Evolutionary conservation across 2,329 filamentous ascomycete genomes (phyloP), one percentile per base, ranked within the genome.

Genomic region (Trichophyton rubrum): DNA sequence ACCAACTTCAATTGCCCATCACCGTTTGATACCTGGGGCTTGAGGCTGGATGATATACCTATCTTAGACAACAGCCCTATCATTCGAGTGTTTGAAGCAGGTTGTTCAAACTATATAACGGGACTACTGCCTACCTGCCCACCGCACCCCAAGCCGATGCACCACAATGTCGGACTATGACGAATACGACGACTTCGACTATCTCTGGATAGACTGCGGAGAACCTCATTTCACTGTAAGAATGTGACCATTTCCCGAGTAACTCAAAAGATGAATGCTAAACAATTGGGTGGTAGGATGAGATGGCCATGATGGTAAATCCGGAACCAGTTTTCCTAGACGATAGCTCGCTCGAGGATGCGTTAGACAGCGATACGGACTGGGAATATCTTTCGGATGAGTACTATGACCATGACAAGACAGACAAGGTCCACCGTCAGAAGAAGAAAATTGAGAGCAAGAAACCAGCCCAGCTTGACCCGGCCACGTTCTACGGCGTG

Each of bases 401-500:
- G 41, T 68, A 68, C 58, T 69, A 66, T 59, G 67, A 69, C 33
- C 59, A 66, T 7, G 65, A 66, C 20, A 59, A 58, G 1, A 59
- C 61, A n/a, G 9, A 49, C 3, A 59, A 47, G n/a, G 17, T 13
- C 17, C 27, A 8, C 7, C 47, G 27, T 20, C 43, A 8, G 30
- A 57, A 43, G 40, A 59, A 58, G 56, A 58, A 35, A 15, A 35
- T 27, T 30, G 30, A 49, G 58, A 13, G 30, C 24, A 35, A 40
- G 43, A 60, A 30, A 27, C 22, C 5, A 33, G 33, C 30, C 17
- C n/a, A 41, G 35, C 9, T 51, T 11, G 56, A 63, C 20, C 40
- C 58, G 0, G 27, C 56, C 30, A 62, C 58, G 0, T 76, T 75
- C 61, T 71, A 73, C 51, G 71, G 73, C 9, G 73, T 76, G 3